Evolutionary conservation across 495 filamentous ascomycete species (phyloP), one percentile per base, ranked within the genome.

Genomic region (Hypoxylon cercidicola): DNA sequence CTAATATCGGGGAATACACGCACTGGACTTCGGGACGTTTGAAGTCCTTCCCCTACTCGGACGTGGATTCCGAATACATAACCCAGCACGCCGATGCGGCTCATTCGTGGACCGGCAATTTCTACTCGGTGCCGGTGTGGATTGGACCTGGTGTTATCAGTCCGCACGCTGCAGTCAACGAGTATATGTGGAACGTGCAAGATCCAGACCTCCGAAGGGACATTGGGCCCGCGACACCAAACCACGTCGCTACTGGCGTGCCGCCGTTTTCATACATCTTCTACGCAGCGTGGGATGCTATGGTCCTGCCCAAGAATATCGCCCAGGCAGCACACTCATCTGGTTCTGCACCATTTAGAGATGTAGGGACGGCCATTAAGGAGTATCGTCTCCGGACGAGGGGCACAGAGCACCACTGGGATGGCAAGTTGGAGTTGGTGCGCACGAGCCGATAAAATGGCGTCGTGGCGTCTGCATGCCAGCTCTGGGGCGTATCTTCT

Each of bases 201-300:
- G 23, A 75, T n/a, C 25, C 61, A 0, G 34, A 43, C 3, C 48
- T 81, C 3, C 66, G 66, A n/a, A 20, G 55, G 25, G 46, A 68
- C 28, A 46, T 74, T 12, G 68, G 66, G 7, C 79, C 79, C 3
- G 78, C 75, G 7, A 72, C 72, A 10, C 78, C 79, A 2, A 69
- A 60, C 45, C 78, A 82, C 32, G 66, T 79, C 10, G 68, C 64
- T 0, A 75, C 79, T 0, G 80, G 80, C 7, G 77, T 77, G 44
- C 80, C 80, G 16, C 34, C 66, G 7, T 56, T 75, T 0, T 49
- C 54, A 11, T 73, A 64, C 32, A 59, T 82, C 19, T 82, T 77
- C 54, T 48, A 69, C 20, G 74, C 61, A 0, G 79, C 78, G 10
- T 82, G 80, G 80, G 69, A 75, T 19, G 69, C 74, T 6, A 77